These are phyloP conservation scores for Coniochaeta sp. DNA, from an alignment of 2,329 filamentous ascomycete species.

Conservation along the genomic window DNA sequence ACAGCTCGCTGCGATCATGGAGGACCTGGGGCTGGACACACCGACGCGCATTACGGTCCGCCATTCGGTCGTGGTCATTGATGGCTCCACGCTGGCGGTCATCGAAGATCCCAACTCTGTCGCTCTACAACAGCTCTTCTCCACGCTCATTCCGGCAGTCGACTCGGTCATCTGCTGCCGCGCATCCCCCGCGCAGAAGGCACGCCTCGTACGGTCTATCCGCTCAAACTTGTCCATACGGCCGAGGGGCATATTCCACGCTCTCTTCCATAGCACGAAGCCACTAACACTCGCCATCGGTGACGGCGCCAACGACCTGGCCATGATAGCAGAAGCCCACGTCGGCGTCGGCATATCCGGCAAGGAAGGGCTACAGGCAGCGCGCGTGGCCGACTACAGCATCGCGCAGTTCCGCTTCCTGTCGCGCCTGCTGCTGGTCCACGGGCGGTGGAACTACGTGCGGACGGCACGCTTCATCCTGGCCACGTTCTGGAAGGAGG, in stretches of 20 bases:
- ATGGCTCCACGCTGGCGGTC: slow-evolving; percentile 43
- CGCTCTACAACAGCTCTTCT: slow-evolving; percentile 55
- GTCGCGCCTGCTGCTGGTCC: slow-evolving; percentile 75
- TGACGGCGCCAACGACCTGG: slow-evolving; percentile 89
- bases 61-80: slow-evolving; percentile 82
- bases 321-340: slow-evolving; percentile 84
- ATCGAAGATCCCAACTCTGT: slow-evolving; percentile 16
- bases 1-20: slow-evolving; percentile 56
- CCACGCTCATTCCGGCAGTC: slow-evolving; percentile 67
- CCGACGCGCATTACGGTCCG: slow-evolving; percentile 35
- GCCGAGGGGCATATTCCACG: slow-evolving; percentile 2
- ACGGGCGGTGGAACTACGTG: slow-evolving; percentile 86
- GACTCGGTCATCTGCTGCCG: slow-evolving; percentile 93
- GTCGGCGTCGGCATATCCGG: slow-evolving; percentile 89
- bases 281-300: slow-evolving; percentile 84
- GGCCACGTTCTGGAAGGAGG: slow-evolving; percentile 85
- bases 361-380: slow-evolving; percentile 85
- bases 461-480: slow-evolving; percentile 84
- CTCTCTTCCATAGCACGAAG: background rate
- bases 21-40: slow-evolving; percentile 46
- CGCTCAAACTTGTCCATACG: slow-evolving; percentile 28
- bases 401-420: slow-evolving; percentile 89
- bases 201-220: slow-evolving; percentile 74
- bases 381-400: slow-evolving; percentile 83
- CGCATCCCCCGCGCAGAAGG: slow-evolving; percentile 84